Base-by-base conservation (phyloP, 352 stramenopile species). In the Globisporangium middletonii region DNA sequence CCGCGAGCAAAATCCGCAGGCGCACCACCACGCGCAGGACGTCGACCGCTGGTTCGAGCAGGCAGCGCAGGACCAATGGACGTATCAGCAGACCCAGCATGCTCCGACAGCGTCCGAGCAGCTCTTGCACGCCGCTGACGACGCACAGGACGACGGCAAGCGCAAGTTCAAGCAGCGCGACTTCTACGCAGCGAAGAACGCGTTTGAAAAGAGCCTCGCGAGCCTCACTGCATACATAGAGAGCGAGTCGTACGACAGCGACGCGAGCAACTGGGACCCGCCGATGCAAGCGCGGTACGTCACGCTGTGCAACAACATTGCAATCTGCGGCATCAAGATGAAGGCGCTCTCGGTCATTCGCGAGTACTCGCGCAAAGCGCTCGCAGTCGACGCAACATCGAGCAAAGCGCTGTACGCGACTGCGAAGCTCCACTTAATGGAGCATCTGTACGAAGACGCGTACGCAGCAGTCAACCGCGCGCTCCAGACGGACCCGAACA, bases 311-410 rank as follows among this genome's bases (percentile, higher is more conserved):
- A 79, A 67, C 61, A 94, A 94, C 59, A 59, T 91, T 6, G 82
- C 84, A 1, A 72, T 94, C 33, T 94, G 84, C 48, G 82, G 68
- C 12, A 71, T 94, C 50, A 94, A 92, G 57, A 53, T 88, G 57
- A 67, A 72, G 37, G 68, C 86, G 37, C 48, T 68, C 9, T 71
- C 78, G 11, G 15, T 72, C n/a, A 77, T 90, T 30, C 73, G 70
- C 1, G 65, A 85, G 60, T 90, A 86, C 50, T 71, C 82, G 4
- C 50, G 55, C 19, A 83, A 86, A n/a, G 76, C 82, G 6, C 63
- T 92, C 19, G 65, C 56, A 0, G 73, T 86, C 1, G 64, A 89
- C 11, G 46, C 72, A 15, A 16, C 48, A 7, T 78, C 70, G 9
- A 69, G 50, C 13, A 94, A 94, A 57, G 82, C 84, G 1, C 56